These are phyloP conservation scores for Rubia yunnanensis DNA, from an alignment of 257 asterid species.

Conservation along the genomic window DNA sequence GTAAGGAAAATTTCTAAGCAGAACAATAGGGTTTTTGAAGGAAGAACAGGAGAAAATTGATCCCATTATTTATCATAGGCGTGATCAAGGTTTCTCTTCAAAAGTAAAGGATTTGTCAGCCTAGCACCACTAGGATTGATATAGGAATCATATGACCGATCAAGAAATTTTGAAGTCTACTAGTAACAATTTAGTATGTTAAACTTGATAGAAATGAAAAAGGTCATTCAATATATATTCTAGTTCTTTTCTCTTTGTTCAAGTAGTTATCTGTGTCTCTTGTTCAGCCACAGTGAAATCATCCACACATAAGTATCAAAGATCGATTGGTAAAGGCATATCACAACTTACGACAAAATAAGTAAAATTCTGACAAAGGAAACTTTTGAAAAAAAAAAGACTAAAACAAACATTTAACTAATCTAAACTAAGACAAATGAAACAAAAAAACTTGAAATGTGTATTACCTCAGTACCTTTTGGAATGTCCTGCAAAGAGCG, in stretches of 20 bases:
- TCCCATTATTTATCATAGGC: neutral
- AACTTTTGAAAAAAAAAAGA: neutral
- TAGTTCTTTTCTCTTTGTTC: neutral
- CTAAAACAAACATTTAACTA: neutral
- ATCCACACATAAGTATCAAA: neutral
- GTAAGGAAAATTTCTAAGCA: neutral
- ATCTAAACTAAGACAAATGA: neutral
- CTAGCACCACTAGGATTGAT: no score
- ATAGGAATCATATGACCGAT: no score
- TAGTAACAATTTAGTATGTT: no score
- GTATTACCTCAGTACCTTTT: constrained; percentile 85
- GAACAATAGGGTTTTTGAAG: neutral
- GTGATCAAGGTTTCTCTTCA: neutral
- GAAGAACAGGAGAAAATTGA: neutral
- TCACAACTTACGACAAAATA: neutral
- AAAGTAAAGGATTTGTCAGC: neutral
- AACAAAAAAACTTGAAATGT: neutral
- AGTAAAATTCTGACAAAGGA: neutral
- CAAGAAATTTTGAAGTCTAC: no score
- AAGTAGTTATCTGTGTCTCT: neutral
- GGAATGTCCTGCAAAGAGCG: constrained; percentile 64
- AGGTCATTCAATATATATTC: no score
- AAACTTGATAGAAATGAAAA: no score
- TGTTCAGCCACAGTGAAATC: neutral
- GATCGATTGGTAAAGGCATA: neutral